Percentiles rank a stretch among this genome's conserved stretches.
phyloP scores from a whole-genome alignment of 768 basidiomycete species.

The Hydnomerulius pinastri region DNA sequence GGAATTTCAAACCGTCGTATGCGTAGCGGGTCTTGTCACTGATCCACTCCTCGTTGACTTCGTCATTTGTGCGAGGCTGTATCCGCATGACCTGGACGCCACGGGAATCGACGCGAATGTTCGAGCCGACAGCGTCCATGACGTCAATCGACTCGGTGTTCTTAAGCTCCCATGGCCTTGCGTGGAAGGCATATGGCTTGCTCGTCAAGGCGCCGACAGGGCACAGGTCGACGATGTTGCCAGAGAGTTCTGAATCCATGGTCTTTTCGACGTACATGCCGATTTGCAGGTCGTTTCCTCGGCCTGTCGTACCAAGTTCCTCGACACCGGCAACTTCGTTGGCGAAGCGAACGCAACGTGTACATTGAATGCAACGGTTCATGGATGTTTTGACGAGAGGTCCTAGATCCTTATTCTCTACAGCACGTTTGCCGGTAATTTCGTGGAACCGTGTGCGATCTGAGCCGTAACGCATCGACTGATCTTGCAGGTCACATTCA shows the following conservation, averaged over 20 bases:
- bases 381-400: slow-evolving; percentile 98
- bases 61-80: slow-evolving; percentile 94
- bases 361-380: slow-evolving; percentile 99
- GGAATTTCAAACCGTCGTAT: slow-evolving; percentile 93
- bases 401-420: slow-evolving; percentile 97
- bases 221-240: slow-evolving; percentile 96
- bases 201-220: slow-evolving; percentile 98
- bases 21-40: slow-evolving; percentile 98
- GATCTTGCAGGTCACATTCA: slow-evolving; percentile 98
- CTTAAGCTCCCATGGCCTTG: slow-evolving; percentile 98
- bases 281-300: slow-evolving; percentile 98
- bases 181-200: slow-evolving; percentile 98
- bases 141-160: slow-evolving; percentile 97
- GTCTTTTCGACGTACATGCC: slow-evolving; percentile 98
- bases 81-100: slow-evolving; percentile 97
- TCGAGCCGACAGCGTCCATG: slow-evolving; percentile 92
- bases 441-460: slow-evolving; percentile 99
- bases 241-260: slow-evolving; percentile 96
- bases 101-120: slow-evolving; percentile 94
- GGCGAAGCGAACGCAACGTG: slow-evolving; percentile 97
- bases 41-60: slow-evolving; percentile 99
- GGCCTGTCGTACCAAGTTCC: slow-evolving; percentile 94
- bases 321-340: slow-evolving; percentile 99
- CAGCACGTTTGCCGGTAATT: slow-evolving; percentile 95
- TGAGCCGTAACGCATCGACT: slow-evolving; percentile 98